These are phyloP conservation scores for Globisporangium cystogenes DNA, from an alignment of 352 stramenopile genomes.

Conservation along the genomic window DNA sequence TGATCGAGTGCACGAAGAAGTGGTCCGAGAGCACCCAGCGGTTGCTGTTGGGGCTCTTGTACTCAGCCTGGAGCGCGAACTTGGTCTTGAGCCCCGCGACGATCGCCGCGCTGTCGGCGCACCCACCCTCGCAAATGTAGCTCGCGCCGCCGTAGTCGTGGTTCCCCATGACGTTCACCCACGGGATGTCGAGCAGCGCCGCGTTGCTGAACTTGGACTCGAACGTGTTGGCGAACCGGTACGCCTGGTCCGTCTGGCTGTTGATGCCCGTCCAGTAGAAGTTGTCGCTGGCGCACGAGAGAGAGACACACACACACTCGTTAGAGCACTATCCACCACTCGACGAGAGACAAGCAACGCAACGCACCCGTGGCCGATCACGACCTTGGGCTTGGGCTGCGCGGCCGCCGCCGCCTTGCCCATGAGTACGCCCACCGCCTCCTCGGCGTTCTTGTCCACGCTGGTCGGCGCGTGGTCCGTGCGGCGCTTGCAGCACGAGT, in stretches of 20 bases:
- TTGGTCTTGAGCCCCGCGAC: conserved; percentile 11
- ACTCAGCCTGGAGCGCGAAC: conserved; percentile 41
- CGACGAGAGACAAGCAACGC: no score
- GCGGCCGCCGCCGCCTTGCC: conserved; percentile 31
- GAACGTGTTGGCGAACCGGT: conserved; percentile 50
- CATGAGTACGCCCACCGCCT: conserved; percentile 65
- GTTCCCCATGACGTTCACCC: conserved; percentile 61
- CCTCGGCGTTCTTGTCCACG: conserved; percentile 57
- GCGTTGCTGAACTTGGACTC: conserved; percentile 45
- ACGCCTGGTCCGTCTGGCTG: conserved; percentile 27
- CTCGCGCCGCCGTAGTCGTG: conserved; percentile 58
- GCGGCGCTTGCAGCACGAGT: conserved; percentile 70
- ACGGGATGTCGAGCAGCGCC: conserved; percentile 41
- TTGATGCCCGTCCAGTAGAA: conserved; percentile 65
- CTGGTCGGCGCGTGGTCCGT: conserved; percentile 44
- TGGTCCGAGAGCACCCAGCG: conserved; percentile 79
- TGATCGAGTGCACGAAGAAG: conserved; percentile 75
- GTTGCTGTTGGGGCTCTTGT: conserved; percentile 74
- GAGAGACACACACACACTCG: no score
- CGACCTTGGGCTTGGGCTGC: conserved; percentile 40
- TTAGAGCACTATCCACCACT: no score
- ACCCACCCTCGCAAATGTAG: conserved; percentile 43
- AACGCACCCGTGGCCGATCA: conserved; percentile 37
- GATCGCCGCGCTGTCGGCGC: conserved; percentile 8
- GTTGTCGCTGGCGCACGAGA: conserved; percentile 51